Percentiles rank a stretch among this genome's conserved stretches.
phyloP scores from a whole-genome alignment of 176 grass and related monocot species.

The Triticum monococcum region DNA sequence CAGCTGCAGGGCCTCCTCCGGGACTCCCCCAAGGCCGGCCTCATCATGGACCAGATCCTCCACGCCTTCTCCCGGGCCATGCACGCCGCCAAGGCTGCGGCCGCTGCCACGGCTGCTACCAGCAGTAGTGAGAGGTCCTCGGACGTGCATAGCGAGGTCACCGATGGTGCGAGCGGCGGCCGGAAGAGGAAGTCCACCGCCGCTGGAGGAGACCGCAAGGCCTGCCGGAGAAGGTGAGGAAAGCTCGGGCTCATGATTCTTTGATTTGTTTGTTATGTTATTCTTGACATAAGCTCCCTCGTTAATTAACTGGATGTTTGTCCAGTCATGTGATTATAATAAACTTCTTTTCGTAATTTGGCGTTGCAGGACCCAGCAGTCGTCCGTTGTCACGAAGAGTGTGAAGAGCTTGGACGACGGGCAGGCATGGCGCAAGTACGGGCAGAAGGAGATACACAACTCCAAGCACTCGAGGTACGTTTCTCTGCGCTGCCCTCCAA shows the following conservation, averaged over 20 bases:
- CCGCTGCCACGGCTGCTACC: neutral
- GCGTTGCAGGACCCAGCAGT: slow-evolving; percentile 29
- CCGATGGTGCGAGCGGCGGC: slow-evolving; percentile 4
- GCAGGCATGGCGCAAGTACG: slow-evolving; percentile 81
- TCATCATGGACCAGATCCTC: slow-evolving; percentile 53
- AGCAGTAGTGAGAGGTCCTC: neutral
- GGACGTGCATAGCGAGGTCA: slow-evolving; percentile 37
- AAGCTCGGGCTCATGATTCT: neutral
- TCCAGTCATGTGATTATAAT: too few species aligned
- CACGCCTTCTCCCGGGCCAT: slow-evolving; percentile 35
- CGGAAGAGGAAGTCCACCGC: slow-evolving; percentile 49
- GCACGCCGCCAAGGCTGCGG: slow-evolving; percentile 17
- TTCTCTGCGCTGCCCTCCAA: neutral
- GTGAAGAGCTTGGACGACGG: slow-evolving; percentile 54
- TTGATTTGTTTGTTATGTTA: too few species aligned
- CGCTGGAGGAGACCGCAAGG: slow-evolving; percentile 5
- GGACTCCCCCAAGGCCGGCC: slow-evolving; percentile 14
- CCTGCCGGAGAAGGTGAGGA: slow-evolving; percentile 51
- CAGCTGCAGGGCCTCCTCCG: slow-evolving; percentile 37
- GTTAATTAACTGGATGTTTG: too few species aligned
- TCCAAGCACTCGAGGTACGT: slow-evolving; percentile 62
- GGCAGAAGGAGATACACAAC: slow-evolving; percentile 81
- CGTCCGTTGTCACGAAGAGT: neutral
- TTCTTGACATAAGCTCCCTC: neutral
- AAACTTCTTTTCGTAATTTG: neutral